Conservation (phyloP, 139 green algal genomes). For the Chlorella sp. region DNA sequence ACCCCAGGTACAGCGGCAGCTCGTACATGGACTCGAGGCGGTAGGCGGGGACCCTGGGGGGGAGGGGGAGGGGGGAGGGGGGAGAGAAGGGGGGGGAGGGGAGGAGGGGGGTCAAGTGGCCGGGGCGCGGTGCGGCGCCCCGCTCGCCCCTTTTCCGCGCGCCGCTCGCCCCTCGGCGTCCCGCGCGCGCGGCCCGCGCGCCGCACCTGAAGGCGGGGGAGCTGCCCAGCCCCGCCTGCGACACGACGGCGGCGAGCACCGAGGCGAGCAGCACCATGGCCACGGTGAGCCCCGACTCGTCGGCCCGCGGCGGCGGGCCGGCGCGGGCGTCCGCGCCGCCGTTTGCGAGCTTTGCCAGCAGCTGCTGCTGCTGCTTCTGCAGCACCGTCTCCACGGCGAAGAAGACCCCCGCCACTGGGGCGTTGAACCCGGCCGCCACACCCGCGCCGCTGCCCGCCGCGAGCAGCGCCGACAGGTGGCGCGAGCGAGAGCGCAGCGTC, state of each 20-base stretch:
- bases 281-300: conserved; percentile 43
- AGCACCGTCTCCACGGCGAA: conserved; percentile 94
- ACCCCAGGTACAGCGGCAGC: conserved; percentile 75
- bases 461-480: conserved; percentile 71
- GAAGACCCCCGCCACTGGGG: conserved; percentile 87
- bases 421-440: conserved; percentile 94
- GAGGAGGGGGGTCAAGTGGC: too few species aligned
- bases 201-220: conserved; percentile 70
- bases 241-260: conserved; percentile 70
- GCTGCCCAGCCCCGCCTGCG: conserved; percentile 64
- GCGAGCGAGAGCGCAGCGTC: conserved; percentile 58
- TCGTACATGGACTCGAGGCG: conserved; percentile 57
- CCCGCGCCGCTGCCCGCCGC: conserved; percentile 89
- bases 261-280: conserved; percentile 77
- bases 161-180: too few species aligned
- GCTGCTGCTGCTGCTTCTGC: conserved; percentile 28
- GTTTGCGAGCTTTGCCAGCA: too few species aligned
- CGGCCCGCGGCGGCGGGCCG: too few species aligned
- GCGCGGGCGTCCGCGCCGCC: too few species aligned
- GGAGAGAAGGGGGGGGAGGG: background rate
- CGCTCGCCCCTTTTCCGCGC: too few species aligned
- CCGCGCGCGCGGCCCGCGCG: too few species aligned
- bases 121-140: too few species aligned
- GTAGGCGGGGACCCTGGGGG: background rate
- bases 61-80: background rate